Evolutionary conservation across 2,329 filamentous ascomycete genomes (phyloP), one percentile per base, ranked within the genome.

Genomic region (Ramularia collo-cygni): DNA sequence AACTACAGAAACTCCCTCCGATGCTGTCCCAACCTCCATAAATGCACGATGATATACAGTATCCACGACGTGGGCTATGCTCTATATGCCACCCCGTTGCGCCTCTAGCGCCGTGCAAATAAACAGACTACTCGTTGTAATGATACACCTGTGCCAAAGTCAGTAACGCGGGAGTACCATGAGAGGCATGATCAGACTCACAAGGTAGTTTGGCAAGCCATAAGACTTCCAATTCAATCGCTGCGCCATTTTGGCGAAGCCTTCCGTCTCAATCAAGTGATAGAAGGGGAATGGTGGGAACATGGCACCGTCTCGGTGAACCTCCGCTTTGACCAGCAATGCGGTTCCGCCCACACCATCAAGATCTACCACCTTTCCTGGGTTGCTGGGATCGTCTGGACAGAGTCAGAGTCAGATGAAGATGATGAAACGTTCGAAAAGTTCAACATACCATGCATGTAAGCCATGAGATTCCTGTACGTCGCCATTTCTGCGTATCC

Each of bases 281-380:
- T 95, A 96, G 60, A 98, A 98, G 3, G 90, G 68, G 61, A 98
- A 98, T 0, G 92, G 78, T 13, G 92, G 92, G 68, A 98, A 98
- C 90, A 96, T 98, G 61, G 92, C 90, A 14, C 92, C 92, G 58
- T 98, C 92, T 17, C 92, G 79, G 62, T 98, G 92, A 16, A 98
- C 92, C 44, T 96, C 89, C 2, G 89, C 92, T 69, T 95, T 95
- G 44, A 98, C 92, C 57, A 98, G 69, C 48, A 98, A 69, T 2
- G 89, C 85, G 1, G 90, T 93, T 26, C 92, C 92, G 40, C 92
- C 92, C 3, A 98, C 92, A 35, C 92, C 92, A 60, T 98, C 92
- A 7, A 98, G 74, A 30, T 80, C 74, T 37, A 95, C 52, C 29
- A 56, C 52, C 15, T 50, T 46, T 15, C 46, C 42, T 8, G 56